phyloP scores from a whole-genome alignment of 106 monocot genomes.

The Allium fistulosum region DNA sequence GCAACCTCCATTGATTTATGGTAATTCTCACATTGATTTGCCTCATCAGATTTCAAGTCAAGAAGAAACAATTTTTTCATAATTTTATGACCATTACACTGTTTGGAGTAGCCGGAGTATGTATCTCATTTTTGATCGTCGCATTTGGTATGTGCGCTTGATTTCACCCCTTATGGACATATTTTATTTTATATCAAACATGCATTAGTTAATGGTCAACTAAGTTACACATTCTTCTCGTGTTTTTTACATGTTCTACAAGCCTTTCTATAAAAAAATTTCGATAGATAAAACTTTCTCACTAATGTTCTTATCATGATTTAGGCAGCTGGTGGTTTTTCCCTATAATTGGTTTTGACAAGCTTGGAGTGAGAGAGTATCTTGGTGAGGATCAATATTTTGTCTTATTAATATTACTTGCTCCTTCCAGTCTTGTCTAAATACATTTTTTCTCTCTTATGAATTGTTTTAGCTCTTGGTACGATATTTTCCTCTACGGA shows the following conservation, averaged over 20 bases:
- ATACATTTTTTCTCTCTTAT: not conserved
- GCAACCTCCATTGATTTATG: not conserved
- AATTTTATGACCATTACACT: constrained; percentile 75
- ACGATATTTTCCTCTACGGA: constrained; percentile 86
- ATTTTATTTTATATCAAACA: not conserved
- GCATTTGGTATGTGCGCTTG: constrained; percentile 36
- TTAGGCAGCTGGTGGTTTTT: constrained; percentile 79
- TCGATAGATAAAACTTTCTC: not conserved
- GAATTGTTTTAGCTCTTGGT: constrained; percentile 44
- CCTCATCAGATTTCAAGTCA: constrained; percentile 67
- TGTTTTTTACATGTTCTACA: not conserved
- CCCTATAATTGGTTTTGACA: constrained; percentile 58
- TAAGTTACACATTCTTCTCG: no score
- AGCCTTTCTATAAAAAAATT: not conserved
- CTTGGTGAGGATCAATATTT: constrained; percentile 33
- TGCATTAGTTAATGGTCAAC: no score
- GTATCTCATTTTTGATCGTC: constrained; percentile 63
- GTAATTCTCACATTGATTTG: not conserved
- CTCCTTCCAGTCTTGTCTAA: not conserved
- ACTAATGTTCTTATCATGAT: constrained; percentile 1
- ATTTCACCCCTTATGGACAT: not conserved
- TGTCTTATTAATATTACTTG: not conserved
- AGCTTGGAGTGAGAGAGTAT: constrained; percentile 51
- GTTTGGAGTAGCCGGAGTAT: constrained; percentile 62
- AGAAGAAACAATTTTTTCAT: constrained; percentile 81